These are phyloP conservation scores for Globisporangium apiculatum DNA, from an alignment of 352 stramenopile species.

Conservation along the genomic window DNA sequence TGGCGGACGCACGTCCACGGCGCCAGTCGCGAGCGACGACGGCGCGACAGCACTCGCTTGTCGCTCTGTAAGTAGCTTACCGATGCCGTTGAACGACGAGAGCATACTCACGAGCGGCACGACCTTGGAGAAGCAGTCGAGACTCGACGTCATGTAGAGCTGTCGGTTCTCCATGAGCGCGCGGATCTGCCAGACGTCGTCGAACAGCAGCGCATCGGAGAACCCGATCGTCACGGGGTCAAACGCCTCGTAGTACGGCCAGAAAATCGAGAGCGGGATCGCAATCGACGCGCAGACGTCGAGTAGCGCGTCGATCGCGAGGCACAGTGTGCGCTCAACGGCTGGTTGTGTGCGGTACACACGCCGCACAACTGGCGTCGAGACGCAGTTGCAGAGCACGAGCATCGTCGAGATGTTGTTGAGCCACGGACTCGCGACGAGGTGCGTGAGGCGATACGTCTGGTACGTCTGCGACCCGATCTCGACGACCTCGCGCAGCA, in stretches of 20 bases:
- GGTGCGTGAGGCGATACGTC: constrained; percentile 8
- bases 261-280: constrained; percentile 15
- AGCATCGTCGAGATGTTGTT: constrained; percentile 1
- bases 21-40: too few species aligned
- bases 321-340: constrained; percentile 11
- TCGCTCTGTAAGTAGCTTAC: not conserved
- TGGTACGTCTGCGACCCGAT: constrained; percentile 12
- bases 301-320: constrained; percentile 12
- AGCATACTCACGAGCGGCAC: constrained; percentile 19
- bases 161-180: constrained; percentile 20
- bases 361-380: constrained; percentile 12
- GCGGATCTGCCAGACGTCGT: not conserved
- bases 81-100: constrained; percentile 4
- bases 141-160: constrained; percentile 10
- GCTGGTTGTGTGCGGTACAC: not conserved
- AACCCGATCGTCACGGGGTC: constrained; percentile 12
- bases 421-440: constrained; percentile 3
- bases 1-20: too few species aligned
- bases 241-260: constrained; percentile 16
- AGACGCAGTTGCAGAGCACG: constrained; percentile 6
- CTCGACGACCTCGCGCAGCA: constrained; percentile 12
- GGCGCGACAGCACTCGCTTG: too few species aligned
- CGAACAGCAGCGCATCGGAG: not conserved
- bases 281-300: constrained; percentile 12
- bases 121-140: constrained; percentile 16